Evolutionary conservation across 2,329 filamentous ascomycete species (phyloP).

Genomic region (Calonectria montana): DNA sequence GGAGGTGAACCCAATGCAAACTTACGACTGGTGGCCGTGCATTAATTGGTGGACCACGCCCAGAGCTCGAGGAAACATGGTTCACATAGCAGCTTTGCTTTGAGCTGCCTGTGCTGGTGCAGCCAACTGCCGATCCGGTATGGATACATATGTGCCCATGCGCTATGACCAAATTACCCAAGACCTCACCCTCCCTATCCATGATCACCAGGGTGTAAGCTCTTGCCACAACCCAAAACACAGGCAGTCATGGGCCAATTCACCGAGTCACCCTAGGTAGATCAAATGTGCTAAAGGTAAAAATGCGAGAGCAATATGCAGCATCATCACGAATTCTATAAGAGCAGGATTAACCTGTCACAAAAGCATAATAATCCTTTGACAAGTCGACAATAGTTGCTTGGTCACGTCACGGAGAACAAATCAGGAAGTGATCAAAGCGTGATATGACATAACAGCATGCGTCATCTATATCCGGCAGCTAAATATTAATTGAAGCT

Average conservation of each 20-base stretch:
- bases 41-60: background rate
- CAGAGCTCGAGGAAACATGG: background rate
- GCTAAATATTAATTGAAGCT: background rate
- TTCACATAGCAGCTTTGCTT: background rate
- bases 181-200: background rate
- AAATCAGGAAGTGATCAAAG: background rate
- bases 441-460: background rate
- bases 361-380: background rate
- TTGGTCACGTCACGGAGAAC: background rate
- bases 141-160: background rate
- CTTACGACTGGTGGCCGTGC: background rate
- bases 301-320: background rate
- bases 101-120: background rate
- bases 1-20: background rate
- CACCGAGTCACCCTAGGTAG: background rate
- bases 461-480: background rate
- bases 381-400: background rate
- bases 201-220: slow-evolving; percentile 1
- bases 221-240: background rate
- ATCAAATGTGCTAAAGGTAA: background rate
- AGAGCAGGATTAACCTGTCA: background rate
- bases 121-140: background rate
- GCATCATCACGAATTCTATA: background rate
- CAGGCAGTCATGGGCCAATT: background rate
- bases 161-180: background rate